A percentile compares a stretch with the other conserved stretches of the same genome.
Conservation (phyloP, 1,139 yeast genomes). For the Yamadazyma trypodendri region DNA sequence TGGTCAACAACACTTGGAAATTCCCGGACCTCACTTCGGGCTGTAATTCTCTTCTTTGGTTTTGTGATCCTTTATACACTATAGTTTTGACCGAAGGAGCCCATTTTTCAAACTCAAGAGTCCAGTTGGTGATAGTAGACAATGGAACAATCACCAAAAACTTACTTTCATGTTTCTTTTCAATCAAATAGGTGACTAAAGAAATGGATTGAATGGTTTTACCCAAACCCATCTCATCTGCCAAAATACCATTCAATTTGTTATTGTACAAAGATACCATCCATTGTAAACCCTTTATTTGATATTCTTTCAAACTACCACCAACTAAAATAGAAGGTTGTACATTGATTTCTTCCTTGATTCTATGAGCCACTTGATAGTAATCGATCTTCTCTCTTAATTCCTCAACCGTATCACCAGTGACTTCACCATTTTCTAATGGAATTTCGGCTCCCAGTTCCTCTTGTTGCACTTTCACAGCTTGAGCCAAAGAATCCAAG, state of each 20-base stretch:
- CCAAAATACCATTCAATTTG: conserved; percentile 90
- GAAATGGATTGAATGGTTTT: conserved; percentile 95
- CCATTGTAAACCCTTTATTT: conserved; percentile 93
- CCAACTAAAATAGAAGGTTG: conserved; percentile 77
- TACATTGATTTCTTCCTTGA: conserved; percentile 60
- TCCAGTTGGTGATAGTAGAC: conserved; percentile 85
- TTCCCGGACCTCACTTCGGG: conserved; percentile 62
- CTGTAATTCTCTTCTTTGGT: conserved; percentile 64
- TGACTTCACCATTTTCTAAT: conserved; percentile 17
- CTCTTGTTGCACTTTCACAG: conserved; percentile 71
- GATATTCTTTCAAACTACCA: conserved; percentile 90
- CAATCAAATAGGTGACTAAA: conserved; percentile 80
- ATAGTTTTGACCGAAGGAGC: conserved; percentile 71
- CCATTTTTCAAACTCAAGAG: conserved; percentile 82
- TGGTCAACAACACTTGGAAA: conserved; percentile 74
- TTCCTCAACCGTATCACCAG: conserved; percentile 33
- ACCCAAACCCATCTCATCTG: conserved; percentile 98
- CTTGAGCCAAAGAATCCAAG: conserved; percentile 73
- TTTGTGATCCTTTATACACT: conserved; percentile 74
- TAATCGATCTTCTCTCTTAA: conserved; percentile 66
- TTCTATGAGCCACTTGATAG: conserved; percentile 76
- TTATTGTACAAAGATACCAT: conserved; percentile 94
- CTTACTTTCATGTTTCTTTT: conserved; percentile 69
- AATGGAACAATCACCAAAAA: conserved; percentile 80
- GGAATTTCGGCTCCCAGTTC: conserved; percentile 33